Conservation (phyloP, 2,329 filamentous ascomycete genomes). For the Alternaria triticina region DNA sequence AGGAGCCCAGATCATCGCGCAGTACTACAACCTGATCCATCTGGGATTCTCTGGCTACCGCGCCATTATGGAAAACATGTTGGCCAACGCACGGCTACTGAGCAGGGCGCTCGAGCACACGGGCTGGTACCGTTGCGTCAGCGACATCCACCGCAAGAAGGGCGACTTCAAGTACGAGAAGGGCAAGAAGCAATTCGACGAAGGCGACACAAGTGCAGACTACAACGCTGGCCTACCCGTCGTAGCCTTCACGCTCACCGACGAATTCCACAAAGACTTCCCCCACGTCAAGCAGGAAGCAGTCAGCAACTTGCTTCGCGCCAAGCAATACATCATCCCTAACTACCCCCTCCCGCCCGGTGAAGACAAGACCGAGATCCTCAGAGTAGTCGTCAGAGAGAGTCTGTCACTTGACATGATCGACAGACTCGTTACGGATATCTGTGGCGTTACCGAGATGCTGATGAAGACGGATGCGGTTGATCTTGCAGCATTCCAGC, state of each 20-base stretch:
- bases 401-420: conserved; percentile 72
- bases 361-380: conserved; percentile 68
- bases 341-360: conserved; percentile 71
- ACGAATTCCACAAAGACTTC: conserved; percentile 64
- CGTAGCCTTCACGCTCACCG: conserved; percentile 69
- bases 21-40: conserved; percentile 77
- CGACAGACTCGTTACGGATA: conserved; percentile 67
- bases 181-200: conserved; percentile 52
- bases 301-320: conserved; percentile 67
- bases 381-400: conserved; percentile 71
- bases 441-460: conserved; percentile 65
- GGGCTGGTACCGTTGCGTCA: conserved; percentile 66
- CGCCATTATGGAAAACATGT: conserved; percentile 67
- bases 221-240: conserved; percentile 72
- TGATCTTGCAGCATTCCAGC: conserved; percentile 60
- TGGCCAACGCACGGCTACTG: conserved; percentile 68
- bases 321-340: conserved; percentile 74
- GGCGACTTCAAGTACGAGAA: conserved; percentile 53
- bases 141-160: conserved; percentile 68
- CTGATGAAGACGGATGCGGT: conserved; percentile 62
- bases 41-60: conserved; percentile 71
- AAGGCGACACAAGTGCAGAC: conserved; percentile 59
- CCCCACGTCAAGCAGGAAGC: conserved; percentile 69
- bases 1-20: conserved; percentile 71
- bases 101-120: conserved; percentile 69